Percentiles rank a stretch among this genome's conserved stretches.
Conservation (phyloP, 2,329 filamentous ascomycete species). For the Zasmidium citrigriseum region DNA sequence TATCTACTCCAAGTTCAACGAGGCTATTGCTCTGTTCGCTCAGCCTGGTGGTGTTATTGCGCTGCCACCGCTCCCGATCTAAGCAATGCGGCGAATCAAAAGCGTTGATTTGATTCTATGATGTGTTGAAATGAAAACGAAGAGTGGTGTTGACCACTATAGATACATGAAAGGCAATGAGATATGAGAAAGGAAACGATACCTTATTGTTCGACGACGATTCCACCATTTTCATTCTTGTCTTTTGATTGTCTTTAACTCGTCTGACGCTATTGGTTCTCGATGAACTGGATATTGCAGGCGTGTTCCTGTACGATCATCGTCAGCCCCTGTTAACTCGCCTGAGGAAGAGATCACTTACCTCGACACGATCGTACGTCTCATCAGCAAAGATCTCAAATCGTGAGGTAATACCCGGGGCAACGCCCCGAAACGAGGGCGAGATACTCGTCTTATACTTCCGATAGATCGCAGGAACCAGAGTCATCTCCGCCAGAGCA, state of each 20-base stretch:
- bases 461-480: slow-evolving; percentile 14
- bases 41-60: slow-evolving; percentile 11
- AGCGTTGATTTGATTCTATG: background rate
- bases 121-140: background rate
- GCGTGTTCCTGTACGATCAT: background rate
- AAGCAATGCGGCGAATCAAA: background rate
- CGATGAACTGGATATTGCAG: background rate
- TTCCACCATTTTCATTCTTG: too few relatives aligned
- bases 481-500: slow-evolving; percentile 46
- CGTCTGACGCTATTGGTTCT: background rate
- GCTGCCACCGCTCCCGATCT: slow-evolving; percentile 14
- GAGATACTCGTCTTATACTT: slow-evolving; percentile 9
- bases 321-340: background rate
- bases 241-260: too few relatives aligned
- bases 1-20: slow-evolving; percentile 12
- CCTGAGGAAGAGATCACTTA: background rate
- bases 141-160: too few relatives aligned
- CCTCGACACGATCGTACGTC: slow-evolving; percentile 5
- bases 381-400: slow-evolving; percentile 18
- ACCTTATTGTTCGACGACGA: background rate
- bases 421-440: background rate
- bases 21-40: slow-evolving; percentile 14
- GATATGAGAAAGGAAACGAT: background rate
- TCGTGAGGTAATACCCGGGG: slow-evolving; percentile 14
- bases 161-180: background rate